Base-by-base conservation (phyloP, 2,329 filamentous ascomycete genomes). In the Xylaria sp. region DNA sequence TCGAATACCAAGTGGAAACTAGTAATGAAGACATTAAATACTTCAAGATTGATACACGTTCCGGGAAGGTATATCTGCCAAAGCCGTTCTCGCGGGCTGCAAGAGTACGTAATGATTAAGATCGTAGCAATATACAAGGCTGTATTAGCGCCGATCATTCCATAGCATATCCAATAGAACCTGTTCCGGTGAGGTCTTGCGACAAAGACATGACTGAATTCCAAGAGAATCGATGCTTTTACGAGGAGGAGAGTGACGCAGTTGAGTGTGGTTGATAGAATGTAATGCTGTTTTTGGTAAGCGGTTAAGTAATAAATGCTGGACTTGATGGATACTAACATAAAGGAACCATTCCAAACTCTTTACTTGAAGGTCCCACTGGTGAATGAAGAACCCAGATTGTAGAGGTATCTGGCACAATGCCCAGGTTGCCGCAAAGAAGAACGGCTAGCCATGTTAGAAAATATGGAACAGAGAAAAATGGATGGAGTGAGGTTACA, bases 1-100 rank as follows among this genome's bases (percentile, higher is more conserved):
- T 80, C 77, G 65, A 82, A 83, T 68, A 82, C 78, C 77, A 72
- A 25, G 50, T 71, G 63, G 15, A 74, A 58, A 13, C 23, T 10
- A 0, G 71, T 45, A 10, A 67, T 68, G 9, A 50, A 61, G 7
- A 70, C 41, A 45, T 69, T 67, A 25, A 70, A 64, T 15, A 12
- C 43, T 10, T 48, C 34, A 3, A 60, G 0, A 23, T 62, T 43
- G 34, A 66, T 62, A 30, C 64, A 66, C 20, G 43, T 62, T 48
- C 64, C 58, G 1, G 64, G 50, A 39, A 62, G 15, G 45, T 62
- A 66, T 15, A 15, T 32, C 18, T 32, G 32, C 58, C 64, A 66
- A 13, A 43, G 30, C 30, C 53, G 20, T 34, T 66, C 50, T 9
- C 64, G 58, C 12, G 64, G 64, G 13, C 0, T 57, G 23, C 64